These are phyloP conservation scores for Lentithecium fluviatile DNA, from an alignment of 495 filamentous ascomycete species.

Conservation along the genomic window DNA sequence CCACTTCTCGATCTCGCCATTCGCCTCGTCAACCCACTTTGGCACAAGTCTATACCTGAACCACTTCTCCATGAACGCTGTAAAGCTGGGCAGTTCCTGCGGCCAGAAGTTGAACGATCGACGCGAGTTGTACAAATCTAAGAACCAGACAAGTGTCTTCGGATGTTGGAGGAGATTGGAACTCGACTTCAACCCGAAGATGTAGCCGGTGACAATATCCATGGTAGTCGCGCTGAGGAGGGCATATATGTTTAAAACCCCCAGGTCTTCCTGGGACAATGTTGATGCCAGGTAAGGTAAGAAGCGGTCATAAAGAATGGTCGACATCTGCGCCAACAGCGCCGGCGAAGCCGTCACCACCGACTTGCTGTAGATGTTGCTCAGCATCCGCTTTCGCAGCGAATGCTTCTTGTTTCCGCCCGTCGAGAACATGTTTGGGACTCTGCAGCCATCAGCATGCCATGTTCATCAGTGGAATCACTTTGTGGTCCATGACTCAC, in stretches of 20 bases:
- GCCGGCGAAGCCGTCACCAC: conserved; percentile 62
- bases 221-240: conserved; percentile 42
- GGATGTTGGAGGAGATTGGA: conserved; percentile 53
- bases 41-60: conserved; percentile 63
- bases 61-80: conserved; percentile 47
- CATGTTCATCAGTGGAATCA: too few relatives aligned
- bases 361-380: conserved; percentile 72
- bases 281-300: conserved; percentile 52
- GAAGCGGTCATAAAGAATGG: conserved; percentile 62
- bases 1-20: conserved; percentile 66
- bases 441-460: too few relatives aligned
- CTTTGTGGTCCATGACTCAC: too few relatives aligned
- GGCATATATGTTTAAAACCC: conserved; percentile 42
- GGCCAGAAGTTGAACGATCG: conserved; percentile 66
- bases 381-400: conserved; percentile 64
- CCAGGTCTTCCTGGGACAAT: conserved; percentile 2
- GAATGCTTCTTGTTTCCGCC: conserved; percentile 55
- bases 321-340: conserved; percentile 56
- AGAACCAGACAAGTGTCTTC: conserved; percentile 52
- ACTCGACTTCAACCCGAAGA: conserved; percentile 52
- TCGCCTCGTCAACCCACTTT: conserved; percentile 63
- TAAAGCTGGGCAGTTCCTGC: conserved; percentile 66
- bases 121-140: conserved; percentile 58
- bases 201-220: conserved; percentile 50
- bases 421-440: conserved; percentile 45